These are phyloP conservation scores for Monilinia fructigena DNA, from an alignment of 2,329 filamentous ascomycete species.

Conservation along the genomic window DNA sequence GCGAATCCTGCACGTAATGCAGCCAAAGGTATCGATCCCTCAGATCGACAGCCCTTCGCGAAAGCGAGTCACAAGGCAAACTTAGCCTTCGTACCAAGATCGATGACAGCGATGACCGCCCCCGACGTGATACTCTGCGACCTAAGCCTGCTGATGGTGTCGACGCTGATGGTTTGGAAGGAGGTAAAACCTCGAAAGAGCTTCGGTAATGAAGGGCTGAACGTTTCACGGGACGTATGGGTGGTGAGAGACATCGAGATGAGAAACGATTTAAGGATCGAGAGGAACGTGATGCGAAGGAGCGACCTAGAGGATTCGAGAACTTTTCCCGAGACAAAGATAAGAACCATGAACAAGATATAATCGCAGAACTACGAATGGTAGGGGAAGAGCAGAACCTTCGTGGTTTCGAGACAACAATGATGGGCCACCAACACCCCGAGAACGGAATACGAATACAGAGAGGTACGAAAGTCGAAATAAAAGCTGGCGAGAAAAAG, in stretches of 20 bases:
- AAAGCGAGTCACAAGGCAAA: slow-evolving; percentile 56
- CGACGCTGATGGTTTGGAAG: slow-evolving; percentile 70
- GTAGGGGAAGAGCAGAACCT: slow-evolving; percentile 64
- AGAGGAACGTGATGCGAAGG: slow-evolving; percentile 55
- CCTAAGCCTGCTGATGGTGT: slow-evolving; percentile 54
- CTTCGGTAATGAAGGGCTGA: slow-evolving; percentile 69
- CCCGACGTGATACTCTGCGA: slow-evolving; percentile 48
- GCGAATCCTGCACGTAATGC: slow-evolving; percentile 56
- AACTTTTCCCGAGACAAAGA: slow-evolving; percentile 51
- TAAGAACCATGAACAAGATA: slow-evolving; percentile 47
- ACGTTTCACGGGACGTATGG: slow-evolving; percentile 66
- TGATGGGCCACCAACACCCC: slow-evolving; percentile 35
- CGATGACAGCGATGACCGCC: slow-evolving; percentile 53
- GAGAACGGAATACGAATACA: slow-evolving; percentile 40
- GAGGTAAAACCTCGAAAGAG: slow-evolving; percentile 72
- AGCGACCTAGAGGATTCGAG: slow-evolving; percentile 53
- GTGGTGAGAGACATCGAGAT: slow-evolving; percentile 47
- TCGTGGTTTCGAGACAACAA: slow-evolving; percentile 66
- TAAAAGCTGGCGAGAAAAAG: slow-evolving; percentile 45
- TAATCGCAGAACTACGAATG: slow-evolving; percentile 62
- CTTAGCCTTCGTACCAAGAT: slow-evolving; percentile 58
- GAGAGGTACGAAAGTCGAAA: slow-evolving; percentile 39
- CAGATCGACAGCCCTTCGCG: slow-evolving; percentile 49
- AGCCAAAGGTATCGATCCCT: slow-evolving; percentile 44
- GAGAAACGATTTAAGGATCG: slow-evolving; percentile 49